These are phyloP conservation scores for Rhodotorula sp. DNA, from an alignment of 1,284 basidiomycete genomes.

Conservation along the genomic window DNA sequence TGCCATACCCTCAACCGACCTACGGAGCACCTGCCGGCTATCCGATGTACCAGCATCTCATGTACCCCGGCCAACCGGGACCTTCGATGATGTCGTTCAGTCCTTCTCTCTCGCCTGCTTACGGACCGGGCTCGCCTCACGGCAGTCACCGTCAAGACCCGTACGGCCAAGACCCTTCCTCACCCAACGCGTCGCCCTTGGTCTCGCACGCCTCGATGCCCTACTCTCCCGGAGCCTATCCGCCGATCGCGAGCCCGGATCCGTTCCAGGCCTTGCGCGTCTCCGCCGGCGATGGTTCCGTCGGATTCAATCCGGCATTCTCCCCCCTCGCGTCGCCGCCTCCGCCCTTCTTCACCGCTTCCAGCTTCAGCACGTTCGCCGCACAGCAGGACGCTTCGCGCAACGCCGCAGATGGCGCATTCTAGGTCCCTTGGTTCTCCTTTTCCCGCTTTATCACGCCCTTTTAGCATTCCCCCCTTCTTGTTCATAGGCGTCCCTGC, in stretches of 20 bases:
- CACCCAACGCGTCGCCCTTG: conserved; percentile 11
- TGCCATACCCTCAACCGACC: background rate
- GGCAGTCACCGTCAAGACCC: background rate
- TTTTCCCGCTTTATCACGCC: background rate
- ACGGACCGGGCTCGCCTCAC: conserved; percentile 1
- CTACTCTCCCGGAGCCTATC: conserved; percentile 20
- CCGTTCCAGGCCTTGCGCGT: conserved; percentile 24
- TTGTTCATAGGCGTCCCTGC: background rate
- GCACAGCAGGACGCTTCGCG: conserved; percentile 1
- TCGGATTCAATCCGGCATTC: conserved; percentile 31
- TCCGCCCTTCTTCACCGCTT: background rate
- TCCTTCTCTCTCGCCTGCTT: conserved; percentile 11
- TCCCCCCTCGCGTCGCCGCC: conserved; percentile 8
- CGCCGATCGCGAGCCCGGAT: conserved; percentile 14
- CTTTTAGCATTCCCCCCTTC: background rate
- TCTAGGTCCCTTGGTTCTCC: background rate
- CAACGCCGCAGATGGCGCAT: background rate
- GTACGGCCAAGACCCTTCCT: background rate
- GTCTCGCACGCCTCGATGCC: conserved; percentile 4
- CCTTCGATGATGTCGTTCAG: background rate
- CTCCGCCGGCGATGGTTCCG: background rate
- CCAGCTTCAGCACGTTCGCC: conserved; percentile 1
- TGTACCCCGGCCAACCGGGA: background rate
- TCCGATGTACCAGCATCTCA: background rate
- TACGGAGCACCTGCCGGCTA: background rate